Evolutionary conservation across 2,329 filamentous ascomycete genomes (phyloP).

Genomic region (Ascochyta clinopodiicola): DNA sequence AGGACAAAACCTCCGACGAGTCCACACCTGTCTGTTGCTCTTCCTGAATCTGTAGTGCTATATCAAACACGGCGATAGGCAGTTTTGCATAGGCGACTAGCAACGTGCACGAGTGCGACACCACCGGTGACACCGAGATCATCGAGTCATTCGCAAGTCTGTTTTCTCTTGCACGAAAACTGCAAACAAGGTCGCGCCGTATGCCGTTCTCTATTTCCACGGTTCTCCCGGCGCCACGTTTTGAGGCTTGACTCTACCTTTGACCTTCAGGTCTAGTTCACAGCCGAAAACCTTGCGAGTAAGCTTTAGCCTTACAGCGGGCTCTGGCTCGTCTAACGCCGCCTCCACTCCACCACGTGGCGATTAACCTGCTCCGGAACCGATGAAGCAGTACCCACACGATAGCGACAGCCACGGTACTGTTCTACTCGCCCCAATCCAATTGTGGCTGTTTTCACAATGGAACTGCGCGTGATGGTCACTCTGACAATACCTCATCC

Average conservation of each 20-base stretch:
- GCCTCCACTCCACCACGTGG: constrained; percentile 1
- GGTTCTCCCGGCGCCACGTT: not conserved
- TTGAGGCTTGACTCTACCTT: constrained; percentile 3
- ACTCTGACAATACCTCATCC: not conserved
- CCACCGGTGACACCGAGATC: not conserved
- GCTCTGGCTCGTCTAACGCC: not conserved
- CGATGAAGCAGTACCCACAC: not conserved
- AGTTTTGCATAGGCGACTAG: too few species aligned
- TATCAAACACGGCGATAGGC: not conserved
- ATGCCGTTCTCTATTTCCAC: not conserved
- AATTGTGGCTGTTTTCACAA: not conserved
- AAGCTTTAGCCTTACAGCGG: constrained; percentile 7
- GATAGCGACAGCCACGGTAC: not conserved
- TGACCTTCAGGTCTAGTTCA: not conserved
- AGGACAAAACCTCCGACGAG: constrained; percentile 4
- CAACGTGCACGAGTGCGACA: not conserved
- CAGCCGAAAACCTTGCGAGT: constrained; percentile 6
- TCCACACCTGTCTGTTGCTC: not conserved
- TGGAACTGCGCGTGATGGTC: not conserved
- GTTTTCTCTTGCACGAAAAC: not conserved
- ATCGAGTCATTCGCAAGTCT: not conserved
- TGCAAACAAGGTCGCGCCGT: not conserved
- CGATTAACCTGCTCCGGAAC: not conserved
- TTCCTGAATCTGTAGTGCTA: not conserved
- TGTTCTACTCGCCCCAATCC: not conserved